phyloP scores from a whole-genome alignment of 2,329 filamentous ascomycete genomes.

The Cladosporium sp. region DNA sequence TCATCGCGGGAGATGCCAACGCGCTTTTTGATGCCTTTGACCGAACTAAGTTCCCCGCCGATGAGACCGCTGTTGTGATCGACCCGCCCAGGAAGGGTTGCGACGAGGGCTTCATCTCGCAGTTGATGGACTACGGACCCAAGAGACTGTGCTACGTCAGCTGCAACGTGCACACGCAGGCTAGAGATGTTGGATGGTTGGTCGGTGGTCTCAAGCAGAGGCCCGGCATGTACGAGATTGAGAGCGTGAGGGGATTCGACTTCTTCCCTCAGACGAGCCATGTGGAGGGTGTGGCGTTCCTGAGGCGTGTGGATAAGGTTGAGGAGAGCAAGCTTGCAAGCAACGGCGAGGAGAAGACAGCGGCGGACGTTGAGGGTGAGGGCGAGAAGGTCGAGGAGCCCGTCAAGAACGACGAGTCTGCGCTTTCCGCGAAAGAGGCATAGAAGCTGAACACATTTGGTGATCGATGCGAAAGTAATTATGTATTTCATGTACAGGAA shows the following conservation, averaged over 20 bases:
- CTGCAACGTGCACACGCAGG: constrained; percentile 98
- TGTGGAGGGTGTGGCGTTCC: constrained; percentile 61
- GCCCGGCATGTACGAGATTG: constrained; percentile 66
- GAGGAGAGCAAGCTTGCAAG: not conserved
- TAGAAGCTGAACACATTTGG: too few relatives aligned
- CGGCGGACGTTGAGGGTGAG: not conserved
- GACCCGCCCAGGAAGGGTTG: constrained; percentile 97
- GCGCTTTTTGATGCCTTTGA: constrained; percentile 72
- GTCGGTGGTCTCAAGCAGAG: constrained; percentile 60
- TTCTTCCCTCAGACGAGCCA: constrained; percentile 88
- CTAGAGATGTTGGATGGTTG: constrained; percentile 82
- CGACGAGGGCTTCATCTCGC: constrained; percentile 75
- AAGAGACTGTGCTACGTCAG: constrained; percentile 86
- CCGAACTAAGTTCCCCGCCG: constrained; percentile 57
- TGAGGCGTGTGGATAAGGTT: constrained; percentile 39
- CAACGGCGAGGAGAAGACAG: not conserved
- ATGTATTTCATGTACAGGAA: too few relatives aligned
- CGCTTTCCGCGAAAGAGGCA: not conserved
- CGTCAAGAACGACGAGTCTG: not conserved
- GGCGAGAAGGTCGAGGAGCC: not conserved
- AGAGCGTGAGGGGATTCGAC: constrained; percentile 88
- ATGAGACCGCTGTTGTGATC: constrained; percentile 88
- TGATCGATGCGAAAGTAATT: too few relatives aligned
- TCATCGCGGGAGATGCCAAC: constrained; percentile 84
- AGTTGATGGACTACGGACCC: constrained; percentile 75